Base-by-base conservation (phyloP, 306 rosid genomes). In the Trichosanthes truncata region DNA sequence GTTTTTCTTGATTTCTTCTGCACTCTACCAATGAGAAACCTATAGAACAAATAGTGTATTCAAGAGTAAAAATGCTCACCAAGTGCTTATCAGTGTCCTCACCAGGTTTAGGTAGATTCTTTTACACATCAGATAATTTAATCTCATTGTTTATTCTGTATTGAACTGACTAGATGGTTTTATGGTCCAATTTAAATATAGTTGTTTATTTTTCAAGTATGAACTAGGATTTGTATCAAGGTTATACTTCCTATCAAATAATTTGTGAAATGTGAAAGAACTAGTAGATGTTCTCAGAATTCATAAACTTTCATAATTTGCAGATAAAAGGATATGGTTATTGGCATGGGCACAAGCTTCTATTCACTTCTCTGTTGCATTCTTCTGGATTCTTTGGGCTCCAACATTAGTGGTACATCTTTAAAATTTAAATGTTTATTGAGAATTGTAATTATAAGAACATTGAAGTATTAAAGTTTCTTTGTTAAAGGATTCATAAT, bases 301-400 rank as follows among this genome's bases (percentile, higher is more conserved):
- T 82, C 85, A 78, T 67, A 49, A 61, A 77, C 61, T 23, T 74
- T 45, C 80, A 36, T 84, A 57, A 81, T 82, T 87, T 78, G 76
- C 97, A 95, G 99, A 95, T 93, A 93, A 90, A 91, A 95, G 97
- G 88, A 82, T 95, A 80, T 95, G 91, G 97, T 84, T 95, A 81
- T 86, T 95, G 88, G 92, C 85, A 55, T 91, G 91, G 91, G 97
- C 97, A 84, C 97, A 95, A 82, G 87, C 96, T 84, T 91, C 93
- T 86, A 89, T 95, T 84, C 87, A 93, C 86, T 90, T 93, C 89
- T 93, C 99, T 73, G 76, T 87, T 67, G 88, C 91, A 48, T 80
- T 90, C 59, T 89, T 93, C 80, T 95, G 99, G 99, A 86, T 93
- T 78, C 91, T 95, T 23, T 95, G 97, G 99, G 97, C 97, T 29